Conservation (phyloP, 192 early-diverging fungal species). For the Gigaspora rosea region DNA sequence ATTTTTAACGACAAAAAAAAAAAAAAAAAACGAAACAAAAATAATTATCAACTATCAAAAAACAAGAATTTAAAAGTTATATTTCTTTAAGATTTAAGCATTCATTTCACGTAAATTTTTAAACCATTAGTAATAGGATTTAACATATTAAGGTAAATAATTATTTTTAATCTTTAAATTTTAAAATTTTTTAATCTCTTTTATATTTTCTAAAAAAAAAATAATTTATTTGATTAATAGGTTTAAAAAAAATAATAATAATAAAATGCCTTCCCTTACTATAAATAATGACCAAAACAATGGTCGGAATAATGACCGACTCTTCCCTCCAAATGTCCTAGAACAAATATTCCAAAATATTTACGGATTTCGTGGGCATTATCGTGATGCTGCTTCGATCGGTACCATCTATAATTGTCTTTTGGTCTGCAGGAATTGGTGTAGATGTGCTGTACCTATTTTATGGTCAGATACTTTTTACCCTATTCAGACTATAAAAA, state of each 20-base stretch:
- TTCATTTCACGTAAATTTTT: no score
- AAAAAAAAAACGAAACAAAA: no score
- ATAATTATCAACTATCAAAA: no score
- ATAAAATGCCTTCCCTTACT: background rate
- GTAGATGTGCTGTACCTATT: background rate
- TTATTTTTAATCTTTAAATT: no score
- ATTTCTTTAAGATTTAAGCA: no score
- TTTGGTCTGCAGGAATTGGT: conserved; percentile 3
- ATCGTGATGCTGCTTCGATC: background rate
- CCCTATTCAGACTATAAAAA: background rate
- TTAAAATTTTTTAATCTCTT: no score
- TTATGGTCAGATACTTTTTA: conserved; percentile 13
- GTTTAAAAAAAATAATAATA: background rate
- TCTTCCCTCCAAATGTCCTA: background rate
- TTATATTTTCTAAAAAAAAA: no score
- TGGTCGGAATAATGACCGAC: background rate
- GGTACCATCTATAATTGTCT: background rate
- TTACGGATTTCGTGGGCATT: background rate
- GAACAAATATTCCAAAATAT: background rate
- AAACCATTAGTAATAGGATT: no score
- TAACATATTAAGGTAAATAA: no score
- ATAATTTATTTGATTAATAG: background rate
- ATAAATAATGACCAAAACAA: background rate
- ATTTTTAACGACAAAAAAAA: no score
- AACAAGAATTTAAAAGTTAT: no score